Conservation (phyloP, 2,329 filamentous ascomycete species). For the Botrytis aclada region DNA sequence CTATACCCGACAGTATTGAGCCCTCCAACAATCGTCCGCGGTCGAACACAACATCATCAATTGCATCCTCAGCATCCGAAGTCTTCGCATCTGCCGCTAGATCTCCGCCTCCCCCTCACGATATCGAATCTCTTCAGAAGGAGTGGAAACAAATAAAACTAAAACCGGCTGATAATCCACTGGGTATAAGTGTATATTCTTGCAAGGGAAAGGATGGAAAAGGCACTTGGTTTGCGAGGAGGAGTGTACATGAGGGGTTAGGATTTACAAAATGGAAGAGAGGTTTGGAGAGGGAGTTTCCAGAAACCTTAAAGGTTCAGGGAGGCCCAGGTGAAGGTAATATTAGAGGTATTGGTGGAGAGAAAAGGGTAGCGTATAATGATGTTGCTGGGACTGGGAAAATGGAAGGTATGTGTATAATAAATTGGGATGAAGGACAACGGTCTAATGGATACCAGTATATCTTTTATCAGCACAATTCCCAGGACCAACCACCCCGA, state of each 20-base stretch:
- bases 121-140: constrained; percentile 63
- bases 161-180: constrained; percentile 67
- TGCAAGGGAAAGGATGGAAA: constrained; percentile 73
- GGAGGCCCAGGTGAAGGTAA: constrained; percentile 69
- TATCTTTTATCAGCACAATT: constrained; percentile 88
- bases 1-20: constrained; percentile 48
- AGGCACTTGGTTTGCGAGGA: constrained; percentile 84
- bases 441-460: constrained; percentile 47
- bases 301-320: constrained; percentile 69
- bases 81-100: constrained; percentile 52
- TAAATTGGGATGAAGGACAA: not conserved
- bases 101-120: constrained; percentile 40
- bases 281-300: constrained; percentile 76
- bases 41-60: constrained; percentile 52
- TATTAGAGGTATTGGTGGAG: constrained; percentile 81
- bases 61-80: constrained; percentile 47
- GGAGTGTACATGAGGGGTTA: constrained; percentile 77
- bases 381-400: constrained; percentile 55
- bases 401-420: constrained; percentile 52
- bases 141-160: constrained; percentile 83
- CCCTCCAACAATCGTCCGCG: constrained; percentile 52
- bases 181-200: constrained; percentile 77
- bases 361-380: constrained; percentile 66
- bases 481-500: constrained; percentile 79
- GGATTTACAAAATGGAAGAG: constrained; percentile 74